Conservation (phyloP, 768 basidiomycete genomes). For the Lactarius trivialis region DNA sequence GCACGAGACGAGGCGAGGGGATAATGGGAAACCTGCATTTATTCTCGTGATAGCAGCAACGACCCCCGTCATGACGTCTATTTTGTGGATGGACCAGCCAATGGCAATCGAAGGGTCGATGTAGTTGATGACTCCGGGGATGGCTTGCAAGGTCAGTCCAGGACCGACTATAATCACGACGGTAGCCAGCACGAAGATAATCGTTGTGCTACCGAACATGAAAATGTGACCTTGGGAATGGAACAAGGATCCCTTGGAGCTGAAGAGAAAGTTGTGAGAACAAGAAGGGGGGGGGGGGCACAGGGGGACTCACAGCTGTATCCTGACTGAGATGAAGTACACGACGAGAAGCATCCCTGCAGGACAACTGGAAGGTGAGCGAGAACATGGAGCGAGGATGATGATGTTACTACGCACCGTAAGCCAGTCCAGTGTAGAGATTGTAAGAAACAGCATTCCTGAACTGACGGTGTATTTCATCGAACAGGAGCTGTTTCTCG, state of each 20-base stretch:
- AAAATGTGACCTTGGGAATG: conserved; percentile 10
- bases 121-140: conserved; percentile 5
- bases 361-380: background rate
- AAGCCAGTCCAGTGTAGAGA: conserved; percentile 15
- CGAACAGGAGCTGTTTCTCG: background rate
- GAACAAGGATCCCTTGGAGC: conserved; percentile 9
- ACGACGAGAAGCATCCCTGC: conserved; percentile 13
- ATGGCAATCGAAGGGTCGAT: conserved; percentile 1
- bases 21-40: conserved; percentile 4
- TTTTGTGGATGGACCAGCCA: conserved; percentile 13
- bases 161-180: conserved; percentile 1
- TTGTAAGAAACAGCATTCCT: conserved; percentile 9
- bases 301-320: conserved; percentile 7
- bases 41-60: conserved; percentile 1
- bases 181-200: conserved; percentile 17
- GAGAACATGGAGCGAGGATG: too few species aligned
- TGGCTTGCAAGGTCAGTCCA: conserved; percentile 1
- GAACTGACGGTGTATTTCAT: background rate
- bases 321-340: conserved; percentile 14
- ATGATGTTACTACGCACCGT: background rate
- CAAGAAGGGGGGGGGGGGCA: background rate
- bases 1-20: background rate
- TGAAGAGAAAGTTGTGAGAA: background rate
- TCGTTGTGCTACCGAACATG: background rate
- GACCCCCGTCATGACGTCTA: background rate